phyloP scores from a whole-genome alignment of 306 rosid species.

The Vigna radiata region DNA sequence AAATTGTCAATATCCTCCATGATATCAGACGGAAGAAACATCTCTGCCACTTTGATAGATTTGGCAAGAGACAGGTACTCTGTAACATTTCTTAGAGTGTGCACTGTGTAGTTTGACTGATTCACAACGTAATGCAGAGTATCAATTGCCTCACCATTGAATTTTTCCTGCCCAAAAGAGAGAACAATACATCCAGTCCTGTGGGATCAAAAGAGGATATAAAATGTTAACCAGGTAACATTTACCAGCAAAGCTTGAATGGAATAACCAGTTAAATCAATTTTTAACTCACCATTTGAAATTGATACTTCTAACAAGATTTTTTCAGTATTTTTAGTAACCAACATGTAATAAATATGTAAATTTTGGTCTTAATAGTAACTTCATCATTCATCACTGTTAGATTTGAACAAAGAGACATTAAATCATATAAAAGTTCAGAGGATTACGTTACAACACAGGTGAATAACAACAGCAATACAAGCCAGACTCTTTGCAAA shows the following conservation, averaged over 20 bases:
- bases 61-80: slow-evolving; percentile 83
- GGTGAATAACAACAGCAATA: slow-evolving; percentile 71
- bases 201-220: slow-evolving; percentile 37
- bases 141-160: slow-evolving; percentile 68
- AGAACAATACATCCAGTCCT: slow-evolving; percentile 82
- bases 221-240: slow-evolving; percentile 27
- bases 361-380: too few species aligned
- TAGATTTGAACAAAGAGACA: slow-evolving; percentile 1
- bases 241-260: background rate
- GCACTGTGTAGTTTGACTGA: slow-evolving; percentile 82
- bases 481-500: slow-evolving; percentile 67
- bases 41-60: slow-evolving; percentile 75
- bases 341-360: too few species aligned
- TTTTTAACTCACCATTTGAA: background rate
- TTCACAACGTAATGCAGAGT: slow-evolving; percentile 80
- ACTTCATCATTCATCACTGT: too few species aligned
- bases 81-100: slow-evolving; percentile 82
- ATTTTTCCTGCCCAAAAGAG: slow-evolving; percentile 77
- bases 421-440: slow-evolving; percentile 14
- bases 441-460: slow-evolving; percentile 75
- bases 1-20: slow-evolving; percentile 77
- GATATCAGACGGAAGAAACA: slow-evolving; percentile 78
- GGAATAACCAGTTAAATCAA: background rate
- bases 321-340: too few species aligned
- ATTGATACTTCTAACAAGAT: too few species aligned